Evolutionary conservation across 768 basidiomycete genomes (phyloP), one percentile per base, ranked within the genome.

Genomic region (Mycena rosella): DNA sequence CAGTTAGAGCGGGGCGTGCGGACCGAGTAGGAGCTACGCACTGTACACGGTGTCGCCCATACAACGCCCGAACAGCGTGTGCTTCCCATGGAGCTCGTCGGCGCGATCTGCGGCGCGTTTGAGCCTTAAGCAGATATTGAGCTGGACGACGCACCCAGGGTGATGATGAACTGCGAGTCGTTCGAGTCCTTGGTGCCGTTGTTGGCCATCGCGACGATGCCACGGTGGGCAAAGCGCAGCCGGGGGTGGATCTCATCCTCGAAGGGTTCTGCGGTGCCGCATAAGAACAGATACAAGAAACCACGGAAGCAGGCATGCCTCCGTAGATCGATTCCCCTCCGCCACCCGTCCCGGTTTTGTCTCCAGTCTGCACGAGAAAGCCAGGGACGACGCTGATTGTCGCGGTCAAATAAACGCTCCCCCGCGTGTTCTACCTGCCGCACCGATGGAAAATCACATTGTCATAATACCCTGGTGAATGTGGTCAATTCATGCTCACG

Each of bases 261-360:
- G 71, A 98, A 98, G 3, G 91, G 94, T 73, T 96, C 96, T 94
- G 72, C 22, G 44, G n/a, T 38, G 45, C 27, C 34, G 6, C 38
- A 38, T 63, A 13, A 63, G 44, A 15, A 24, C n/a, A 54, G 15
- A 36, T 22, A 3, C 7, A 18, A 13, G 9, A 17, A 20, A 27
- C 17, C n/a, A 13, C 4, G 13, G 32, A 20, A 40, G 32, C 20
- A 60, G n/a, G 56, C 82, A 15, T 47, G 85, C 96, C 96, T 78
- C 97, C 97, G 72, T 94, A 98, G 77, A 98, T 94, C 1, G 95
- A 96, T 76, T 98, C 97, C 70, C 98, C 96, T 9, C 96, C 96
- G 0, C 81, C 89, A 2, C 98, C 98, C 0, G 94, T 95, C 1
- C 96, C 95, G 0, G 96, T 96, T 71, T 85, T 90, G 77, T 99